Percentiles rank a stretch among this genome's conserved stretches.
Conservation (phyloP, 768 basidiomycete species). For the Arthromyces matolae region DNA sequence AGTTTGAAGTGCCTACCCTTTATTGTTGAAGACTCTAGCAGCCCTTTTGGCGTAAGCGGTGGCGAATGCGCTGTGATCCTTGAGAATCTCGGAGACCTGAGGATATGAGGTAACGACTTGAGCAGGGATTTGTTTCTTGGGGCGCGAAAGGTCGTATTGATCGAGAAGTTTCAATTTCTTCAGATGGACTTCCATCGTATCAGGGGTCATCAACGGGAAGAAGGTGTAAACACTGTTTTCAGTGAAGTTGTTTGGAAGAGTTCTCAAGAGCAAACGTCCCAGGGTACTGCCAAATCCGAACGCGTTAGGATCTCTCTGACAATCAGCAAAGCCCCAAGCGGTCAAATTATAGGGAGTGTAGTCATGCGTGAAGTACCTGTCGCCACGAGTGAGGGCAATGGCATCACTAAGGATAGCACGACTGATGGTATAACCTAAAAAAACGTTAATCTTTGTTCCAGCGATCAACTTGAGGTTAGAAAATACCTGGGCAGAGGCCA, state of each 20-base stretch:
- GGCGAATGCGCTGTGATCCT: conserved; percentile 40
- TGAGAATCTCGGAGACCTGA: conserved; percentile 51
- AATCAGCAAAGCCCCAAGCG: conserved; percentile 81
- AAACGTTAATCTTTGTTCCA: not conserved
- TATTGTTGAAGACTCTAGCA: conserved; percentile 49
- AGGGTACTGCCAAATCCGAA: conserved; percentile 77
- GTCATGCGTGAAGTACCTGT: conserved; percentile 79
- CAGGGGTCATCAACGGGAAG: conserved; percentile 86
- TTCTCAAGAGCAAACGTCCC: conserved; percentile 70
- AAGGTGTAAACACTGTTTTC: conserved; percentile 75
- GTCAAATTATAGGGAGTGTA: conserved; percentile 80
- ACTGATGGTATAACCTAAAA: conserved; percentile 71
- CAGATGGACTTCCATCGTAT: conserved; percentile 58
- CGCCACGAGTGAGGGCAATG: conserved; percentile 82
- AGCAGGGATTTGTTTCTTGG: conserved; percentile 27
- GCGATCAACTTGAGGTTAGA: not conserved
- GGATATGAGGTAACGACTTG: conserved; percentile 43
- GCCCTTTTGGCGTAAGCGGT: conserved; percentile 49
- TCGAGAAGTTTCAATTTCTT: conserved; percentile 49
- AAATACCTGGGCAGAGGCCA: conserved; percentile 76
- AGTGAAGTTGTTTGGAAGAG: conserved; percentile 64
- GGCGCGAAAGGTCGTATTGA: conserved; percentile 55
- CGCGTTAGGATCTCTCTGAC: conserved; percentile 66
- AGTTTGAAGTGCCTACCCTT: conserved; percentile 43
- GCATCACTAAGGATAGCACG: conserved; percentile 85